Evolutionary conservation across 352 stramenopile species (phyloP).

Genomic region (Globisporangium cystogenes): DNA sequence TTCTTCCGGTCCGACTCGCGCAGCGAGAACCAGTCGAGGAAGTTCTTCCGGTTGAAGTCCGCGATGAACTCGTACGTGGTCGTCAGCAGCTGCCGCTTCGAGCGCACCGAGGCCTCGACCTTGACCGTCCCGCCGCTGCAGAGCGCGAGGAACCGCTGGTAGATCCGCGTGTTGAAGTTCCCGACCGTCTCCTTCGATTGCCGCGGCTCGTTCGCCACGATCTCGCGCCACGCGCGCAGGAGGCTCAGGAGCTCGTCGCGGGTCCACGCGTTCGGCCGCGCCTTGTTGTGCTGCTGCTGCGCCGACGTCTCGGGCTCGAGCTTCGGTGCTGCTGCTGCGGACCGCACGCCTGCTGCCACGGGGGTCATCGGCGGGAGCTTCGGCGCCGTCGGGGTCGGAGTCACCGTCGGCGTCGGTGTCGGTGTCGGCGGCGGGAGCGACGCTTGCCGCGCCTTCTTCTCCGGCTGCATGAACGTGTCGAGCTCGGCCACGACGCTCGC

Average conservation of each 20-base stretch:
- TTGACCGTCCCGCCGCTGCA: not conserved
- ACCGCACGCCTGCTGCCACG: not conserved
- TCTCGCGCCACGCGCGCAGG: constrained; percentile 5
- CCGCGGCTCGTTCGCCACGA: not conserved
- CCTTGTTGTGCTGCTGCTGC: constrained; percentile 1
- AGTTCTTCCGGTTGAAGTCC: constrained; percentile 14
- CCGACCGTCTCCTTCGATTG: not conserved
- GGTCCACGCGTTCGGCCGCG: constrained; percentile 9
- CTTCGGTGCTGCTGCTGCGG: not conserved
- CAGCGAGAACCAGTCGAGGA: constrained; percentile 13
- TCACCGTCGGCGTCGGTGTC: not conserved
- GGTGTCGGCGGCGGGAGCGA: not conserved
- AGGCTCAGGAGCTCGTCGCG: constrained; percentile 8
- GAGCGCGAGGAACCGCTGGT: constrained; percentile 7
- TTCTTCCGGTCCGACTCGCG: constrained; percentile 13
- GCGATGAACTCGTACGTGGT: constrained; percentile 11
- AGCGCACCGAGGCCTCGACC: constrained; percentile 5
- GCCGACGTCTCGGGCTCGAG: not conserved
- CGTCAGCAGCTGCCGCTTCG: constrained; percentile 10
- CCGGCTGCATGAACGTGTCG: constrained; percentile 5
- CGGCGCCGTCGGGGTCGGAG: no score
- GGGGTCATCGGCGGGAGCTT: not conserved
- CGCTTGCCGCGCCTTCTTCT: not conserved
- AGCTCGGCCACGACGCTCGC: constrained; percentile 2
- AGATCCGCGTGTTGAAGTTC: constrained; percentile 9